Base-by-base conservation (phyloP, 306 rosid species). In the Adenanthera pavonina region DNA sequence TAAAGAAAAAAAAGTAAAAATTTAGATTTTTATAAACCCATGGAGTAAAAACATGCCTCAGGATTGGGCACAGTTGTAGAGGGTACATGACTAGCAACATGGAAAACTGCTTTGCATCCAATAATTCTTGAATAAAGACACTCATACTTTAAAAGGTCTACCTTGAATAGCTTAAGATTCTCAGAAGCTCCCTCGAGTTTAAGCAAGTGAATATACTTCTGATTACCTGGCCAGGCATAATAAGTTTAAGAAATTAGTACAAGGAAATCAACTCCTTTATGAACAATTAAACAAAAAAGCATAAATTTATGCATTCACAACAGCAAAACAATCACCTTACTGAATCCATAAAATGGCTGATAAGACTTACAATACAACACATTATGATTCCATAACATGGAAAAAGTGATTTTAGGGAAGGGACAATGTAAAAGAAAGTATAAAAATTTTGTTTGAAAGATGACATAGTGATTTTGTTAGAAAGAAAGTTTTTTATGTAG, bases 81-180 rank as follows among this genome's bases (percentile, higher is more conserved):
- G n/a, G 92, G 92, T 2, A 86, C 92, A 62, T 90, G 92, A 53
- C 88, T 8, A 56, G 92, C 92, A 77, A 86, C 87, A 70, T 89
- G 90, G 59, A 86, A 89, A 80, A 86, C 92, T 14, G 84, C 85
- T 73, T 33, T 19, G 80, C 88, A 89, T n/a, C 92, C 90, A 69
- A 7, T 54, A 64, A 89, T 72, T 56, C 88, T 87, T 0, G 88
- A 80, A 71, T 6, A 14, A 25, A 89, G 48, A 44, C 85, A 84
- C 17, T 80, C 76, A 0, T 82, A 86, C 48, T 44, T 41, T 62
- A 89, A 47, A 25, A 89, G 20, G 68, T 86, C 92, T 47, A 87
- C 90, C 36, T 84, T 77, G 62, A 84, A 84, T 43, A 86, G 82
- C 75, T 15, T 82, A 17, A 89, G 88, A 33, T 89, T 89, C 76